Evolutionary conservation across 192 early-diverging fungal species (phyloP), one percentile per base, ranked within the genome.

Genomic region (Coemansia sp.): DNA sequence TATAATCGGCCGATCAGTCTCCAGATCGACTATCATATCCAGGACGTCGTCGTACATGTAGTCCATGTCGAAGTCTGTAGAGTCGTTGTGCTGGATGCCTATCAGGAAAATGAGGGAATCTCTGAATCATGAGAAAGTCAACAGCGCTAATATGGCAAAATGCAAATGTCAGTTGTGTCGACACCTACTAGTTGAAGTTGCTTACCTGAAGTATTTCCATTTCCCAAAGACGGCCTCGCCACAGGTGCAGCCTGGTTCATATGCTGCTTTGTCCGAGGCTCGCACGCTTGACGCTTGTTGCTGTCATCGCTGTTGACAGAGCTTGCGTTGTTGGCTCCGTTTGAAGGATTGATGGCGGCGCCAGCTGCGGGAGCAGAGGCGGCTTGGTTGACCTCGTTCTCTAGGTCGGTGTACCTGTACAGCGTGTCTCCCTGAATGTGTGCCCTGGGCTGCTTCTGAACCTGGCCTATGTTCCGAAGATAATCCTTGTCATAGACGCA

Each of bases 401-500:
- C 69, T 57, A 76, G 42, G 19, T 83, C 73, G 23, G 59, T 65
- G 38, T 73, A 66, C 13, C 82, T 40, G 38, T 50, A 83, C 46
- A 83, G 41, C 2, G 62, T 13, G 19, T 73, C 70, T 17, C 66
- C 73, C 19, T 52, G 63, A 33, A 75, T 65, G 8, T 58, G 58
- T 7, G 36, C 70, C 19, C 73, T 66, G 0, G 78, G 60, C 61
- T 82, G 65, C 65, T 76, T 82, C 62, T 55, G 62, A 41, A 82
- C 62, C 17, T 74, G 74, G 4, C 32, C 36, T 2, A 86, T 58
- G 29, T 67, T 72, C 41, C 61, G 64, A 25, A 86, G 58, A 74
- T 75, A 92, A 43, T 89, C 81, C 76, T 93, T 96, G 69, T 94
- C 90, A 75, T 95, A 92, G 6, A 93, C 73, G 65, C 94, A 93